Conservation (phyloP, 2,329 filamentous ascomycete species). For the Aspergillus unguis region DNA sequence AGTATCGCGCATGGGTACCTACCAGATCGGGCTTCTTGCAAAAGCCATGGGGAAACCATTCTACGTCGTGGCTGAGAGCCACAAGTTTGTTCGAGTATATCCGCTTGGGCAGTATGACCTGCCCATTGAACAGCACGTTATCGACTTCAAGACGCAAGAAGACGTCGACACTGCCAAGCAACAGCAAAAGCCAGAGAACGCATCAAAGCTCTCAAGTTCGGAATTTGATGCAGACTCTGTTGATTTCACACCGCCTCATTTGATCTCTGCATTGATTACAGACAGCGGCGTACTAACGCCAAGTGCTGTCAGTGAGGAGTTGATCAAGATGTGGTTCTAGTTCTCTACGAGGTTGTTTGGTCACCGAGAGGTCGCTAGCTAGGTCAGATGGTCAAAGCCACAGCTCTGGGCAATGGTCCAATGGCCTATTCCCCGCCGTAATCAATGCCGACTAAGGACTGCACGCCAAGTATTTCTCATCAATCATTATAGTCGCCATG, state of each 20-base stretch:
- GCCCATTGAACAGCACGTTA: conserved; percentile 72
- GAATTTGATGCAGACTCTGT: conserved; percentile 37
- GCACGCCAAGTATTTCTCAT: background rate
- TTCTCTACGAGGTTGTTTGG: background rate
- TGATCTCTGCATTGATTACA: conserved; percentile 64
- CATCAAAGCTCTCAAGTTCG: conserved; percentile 18
- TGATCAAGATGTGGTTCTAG: conserved; percentile 56
- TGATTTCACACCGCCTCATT: conserved; percentile 55
- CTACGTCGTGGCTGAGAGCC: conserved; percentile 89
- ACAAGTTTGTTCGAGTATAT: conserved; percentile 91
- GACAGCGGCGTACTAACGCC: conserved; percentile 62
- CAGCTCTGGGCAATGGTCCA: background rate
- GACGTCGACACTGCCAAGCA: conserved; percentile 50
- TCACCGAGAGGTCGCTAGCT: background rate
- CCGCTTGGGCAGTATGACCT: conserved; percentile 78
- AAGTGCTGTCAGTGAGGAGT: conserved; percentile 63
- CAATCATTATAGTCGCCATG: background rate
- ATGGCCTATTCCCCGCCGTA: background rate
- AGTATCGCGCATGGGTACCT: conserved; percentile 80
- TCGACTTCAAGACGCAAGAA: conserved; percentile 65
- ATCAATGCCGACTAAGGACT: background rate
- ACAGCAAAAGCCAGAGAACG: conserved; percentile 22
- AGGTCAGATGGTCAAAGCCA: background rate
- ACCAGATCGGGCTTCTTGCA: conserved; percentile 80
- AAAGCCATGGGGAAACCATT: conserved; percentile 71